Evolutionary conservation across 1,284 basidiomycete genomes (phyloP), one percentile per base, ranked within the genome.

Genomic region (Cronartium quercuum): DNA sequence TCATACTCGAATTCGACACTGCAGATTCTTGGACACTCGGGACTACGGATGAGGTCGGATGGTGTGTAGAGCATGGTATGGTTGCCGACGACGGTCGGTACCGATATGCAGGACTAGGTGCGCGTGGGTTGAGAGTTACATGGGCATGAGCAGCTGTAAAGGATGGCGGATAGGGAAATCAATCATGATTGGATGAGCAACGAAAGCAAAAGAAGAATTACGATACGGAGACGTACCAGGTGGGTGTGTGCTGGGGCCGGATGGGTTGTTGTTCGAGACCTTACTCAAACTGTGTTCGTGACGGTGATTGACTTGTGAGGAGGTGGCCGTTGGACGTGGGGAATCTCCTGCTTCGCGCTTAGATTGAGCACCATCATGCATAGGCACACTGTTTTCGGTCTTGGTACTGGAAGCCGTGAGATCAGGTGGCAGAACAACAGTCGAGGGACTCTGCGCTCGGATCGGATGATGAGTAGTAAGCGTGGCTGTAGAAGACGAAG

Each of bases 401-500:
- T 57, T 35, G 13, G 57, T 41, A 42, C 61, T 55, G 41, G 21
- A 29, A 9, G 35, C 44, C n/a, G 21, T 38, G 29, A 55, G 58
- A 38, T 61, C n/a, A 24, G 37, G 67, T 40, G n/a, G 4, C 15
- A 3, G 38, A 24, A 41, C 38, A 60, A 57, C 37, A 42, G 61
- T 61, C 58, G 67, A 44, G n/a, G 37, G 34, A 24, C 65, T 66
- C 65, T 47, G 65, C 37, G 67, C 38, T 18, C 51, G 67, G n/a
- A 61, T 60, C 44, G 24, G 38, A 29, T 41, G 67, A 35, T 62
- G 60, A 62, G 42, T 21, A 47, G 44, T 9, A 18, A 29, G 21
- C 34, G 41, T 29, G 51, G 60, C 35, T 37, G 68, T 70, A 9
- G 58, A 63, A 51, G 60, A 3, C n/a, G 60, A 62, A n/a, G 44